These are phyloP conservation scores for Aphanomyces invadans DNA, from an alignment of 352 stramenopile species.

Conservation along the genomic window DNA sequence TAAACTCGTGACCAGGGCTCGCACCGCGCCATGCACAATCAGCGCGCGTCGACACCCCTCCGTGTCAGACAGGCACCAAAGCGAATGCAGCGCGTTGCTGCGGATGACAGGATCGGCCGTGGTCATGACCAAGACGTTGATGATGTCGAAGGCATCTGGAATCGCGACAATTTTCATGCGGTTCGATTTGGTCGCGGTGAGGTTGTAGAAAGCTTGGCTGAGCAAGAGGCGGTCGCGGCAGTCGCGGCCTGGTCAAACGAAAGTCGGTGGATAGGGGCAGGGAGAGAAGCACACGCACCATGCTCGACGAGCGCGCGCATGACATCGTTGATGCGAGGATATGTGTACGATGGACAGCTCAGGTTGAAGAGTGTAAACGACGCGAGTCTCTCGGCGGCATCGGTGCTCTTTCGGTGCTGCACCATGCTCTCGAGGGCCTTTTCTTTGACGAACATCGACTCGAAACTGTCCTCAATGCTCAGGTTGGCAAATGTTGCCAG, in stretches of 20 bases:
- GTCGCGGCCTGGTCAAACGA: slow-evolving; percentile 21
- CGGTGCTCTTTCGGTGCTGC: slow-evolving; percentile 38
- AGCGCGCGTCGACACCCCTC: slow-evolving; percentile 39
- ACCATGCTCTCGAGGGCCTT: slow-evolving; percentile 57
- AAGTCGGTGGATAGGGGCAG: not conserved
- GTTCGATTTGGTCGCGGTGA: slow-evolving; percentile 53
- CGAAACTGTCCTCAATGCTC: slow-evolving; percentile 61
- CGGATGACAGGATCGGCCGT: slow-evolving; percentile 29
- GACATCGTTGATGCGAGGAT: slow-evolving; percentile 56
- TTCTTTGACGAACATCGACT: slow-evolving; percentile 61
- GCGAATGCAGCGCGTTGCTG: slow-evolving; percentile 39
- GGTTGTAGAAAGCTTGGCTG: slow-evolving; percentile 57
- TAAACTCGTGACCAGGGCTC: slow-evolving; percentile 31
- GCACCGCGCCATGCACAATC: slow-evolving; percentile 39
- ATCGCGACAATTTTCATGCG: slow-evolving; percentile 54
- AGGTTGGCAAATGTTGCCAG: slow-evolving; percentile 56
- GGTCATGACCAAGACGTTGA: slow-evolving; percentile 31
- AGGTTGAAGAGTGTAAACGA: slow-evolving; percentile 61
- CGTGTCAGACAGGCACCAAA: slow-evolving; percentile 54
- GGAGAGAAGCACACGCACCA: not conserved
- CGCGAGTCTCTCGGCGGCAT: slow-evolving; percentile 34
- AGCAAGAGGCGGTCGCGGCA: slow-evolving; percentile 38
- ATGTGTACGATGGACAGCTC: slow-evolving; percentile 54
- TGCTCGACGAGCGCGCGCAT: slow-evolving; percentile 52
- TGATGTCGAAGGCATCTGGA: slow-evolving; percentile 34